Percentiles rank a stretch among this genome's conserved stretches.
These are phyloP conservation scores for Dryas drummondii DNA, from an alignment of 306 rosid species.

Conservation along the genomic window DNA sequence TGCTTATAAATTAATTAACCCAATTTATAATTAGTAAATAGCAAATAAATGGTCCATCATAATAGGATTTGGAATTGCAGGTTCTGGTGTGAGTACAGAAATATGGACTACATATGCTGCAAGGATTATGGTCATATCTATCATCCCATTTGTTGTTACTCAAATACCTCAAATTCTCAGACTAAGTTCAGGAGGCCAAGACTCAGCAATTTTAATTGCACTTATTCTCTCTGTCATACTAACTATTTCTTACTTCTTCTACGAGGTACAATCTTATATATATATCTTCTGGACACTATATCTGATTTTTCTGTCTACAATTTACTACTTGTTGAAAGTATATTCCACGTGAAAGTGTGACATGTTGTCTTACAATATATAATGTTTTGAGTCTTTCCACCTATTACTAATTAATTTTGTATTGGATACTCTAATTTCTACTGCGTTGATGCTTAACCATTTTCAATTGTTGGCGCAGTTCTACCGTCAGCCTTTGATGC, in stretches of 20 bases:
- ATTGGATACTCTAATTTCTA: too few species aligned
- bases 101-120: constrained; percentile 91
- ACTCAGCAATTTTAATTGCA: constrained; percentile 65
- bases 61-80: constrained; percentile 41
- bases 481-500: neutral
- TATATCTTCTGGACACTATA: neutral
- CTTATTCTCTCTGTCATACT: constrained; percentile 47
- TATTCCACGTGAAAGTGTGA: too few species aligned
- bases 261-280: constrained; percentile 44
- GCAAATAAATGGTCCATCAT: neutral
- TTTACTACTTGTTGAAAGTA: too few species aligned
- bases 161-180: constrained; percentile 70
- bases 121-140: constrained; percentile 65
- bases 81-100: constrained; percentile 89
- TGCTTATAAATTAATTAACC: too few species aligned
- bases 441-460: too few species aligned
- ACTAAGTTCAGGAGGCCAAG: constrained; percentile 67
- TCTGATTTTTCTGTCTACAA: neutral
- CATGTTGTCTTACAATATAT: too few species aligned
- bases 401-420: too few species aligned
- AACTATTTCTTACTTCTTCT: constrained; percentile 60
- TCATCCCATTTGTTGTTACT: constrained; percentile 72
- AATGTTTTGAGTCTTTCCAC: too few species aligned
- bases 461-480: neutral
- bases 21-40: too few species aligned